Evolutionary conservation across 495 filamentous ascomycete species (phyloP).

Genomic region (Neurospora sp.): DNA sequence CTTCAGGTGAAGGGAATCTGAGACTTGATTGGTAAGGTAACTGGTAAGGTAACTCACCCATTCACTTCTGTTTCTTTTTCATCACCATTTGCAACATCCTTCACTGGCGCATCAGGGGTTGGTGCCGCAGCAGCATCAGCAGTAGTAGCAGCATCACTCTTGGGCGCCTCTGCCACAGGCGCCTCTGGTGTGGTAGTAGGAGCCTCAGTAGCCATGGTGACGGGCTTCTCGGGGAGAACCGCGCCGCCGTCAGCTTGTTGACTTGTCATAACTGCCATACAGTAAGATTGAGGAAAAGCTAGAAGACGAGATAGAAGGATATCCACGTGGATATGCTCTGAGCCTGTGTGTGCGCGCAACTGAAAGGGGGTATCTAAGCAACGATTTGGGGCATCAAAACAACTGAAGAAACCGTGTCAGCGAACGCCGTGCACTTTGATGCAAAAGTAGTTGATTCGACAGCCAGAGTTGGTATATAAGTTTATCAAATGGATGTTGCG

Average conservation of each 20-base stretch:
- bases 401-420: neutral
- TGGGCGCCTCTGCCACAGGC: neutral
- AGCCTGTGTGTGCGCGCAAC: neutral
- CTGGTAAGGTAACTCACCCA: constrained; percentile 16
- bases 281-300: constrained; percentile 7
- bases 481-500: neutral
- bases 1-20: neutral
- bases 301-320: constrained; percentile 21
- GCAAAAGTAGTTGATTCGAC: neutral
- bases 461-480: neutral
- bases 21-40: neutral
- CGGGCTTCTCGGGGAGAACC: constrained; percentile 37
- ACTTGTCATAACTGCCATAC: constrained; percentile 50
- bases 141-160: neutral
- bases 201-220: constrained; percentile 30
- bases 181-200: neutral
- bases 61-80: constrained; percentile 10
- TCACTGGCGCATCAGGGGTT: constrained; percentile 19
- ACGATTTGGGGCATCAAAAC: neutral
- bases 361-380: neutral
- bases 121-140: neutral
- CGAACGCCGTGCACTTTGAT: neutral
- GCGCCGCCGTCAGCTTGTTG: constrained; percentile 30
- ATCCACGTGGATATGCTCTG: neutral
- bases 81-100: constrained; percentile 23